Conservation (phyloP, 371 early-diverging fungal species). For the Mucor mucedo region DNA sequence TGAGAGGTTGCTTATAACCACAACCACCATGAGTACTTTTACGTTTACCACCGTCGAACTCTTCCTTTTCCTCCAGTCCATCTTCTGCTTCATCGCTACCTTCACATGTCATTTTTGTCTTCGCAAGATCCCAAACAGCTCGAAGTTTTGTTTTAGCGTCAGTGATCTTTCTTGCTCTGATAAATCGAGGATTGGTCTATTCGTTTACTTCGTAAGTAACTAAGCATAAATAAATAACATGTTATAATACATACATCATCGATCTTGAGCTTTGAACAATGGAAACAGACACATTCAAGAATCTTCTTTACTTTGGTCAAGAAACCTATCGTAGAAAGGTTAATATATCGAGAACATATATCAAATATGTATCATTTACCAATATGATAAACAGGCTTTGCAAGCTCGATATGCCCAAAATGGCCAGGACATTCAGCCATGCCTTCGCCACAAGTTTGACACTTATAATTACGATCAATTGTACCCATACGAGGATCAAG, state of each 20-base stretch:
- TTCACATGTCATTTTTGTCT: slow-evolving; percentile 88
- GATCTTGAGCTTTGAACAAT: slow-evolving; percentile 97
- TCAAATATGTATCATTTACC: slow-evolving; percentile 48
- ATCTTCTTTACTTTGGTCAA: slow-evolving; percentile 95
- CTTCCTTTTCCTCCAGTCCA: slow-evolving; percentile 55
- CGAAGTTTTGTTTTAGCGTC: slow-evolving; percentile 83
- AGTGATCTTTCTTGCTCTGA: slow-evolving; percentile 69
- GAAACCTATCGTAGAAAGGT: slow-evolving; percentile 59
- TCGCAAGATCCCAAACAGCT: slow-evolving; percentile 94
- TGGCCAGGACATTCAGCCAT: slow-evolving; percentile 99
- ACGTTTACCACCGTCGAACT: slow-evolving; percentile 45
- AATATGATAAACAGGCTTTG: slow-evolving; percentile 97
- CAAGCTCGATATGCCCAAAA: slow-evolving; percentile 99
- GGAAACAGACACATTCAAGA: slow-evolving; percentile 98
- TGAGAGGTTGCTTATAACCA: slow-evolving; percentile 91
- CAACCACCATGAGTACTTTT: slow-evolving; percentile 89
- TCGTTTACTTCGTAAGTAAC: not conserved
- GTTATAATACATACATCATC: slow-evolving; percentile 64
- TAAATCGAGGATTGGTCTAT: slow-evolving; percentile 76
- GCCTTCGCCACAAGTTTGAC: slow-evolving; percentile 96
- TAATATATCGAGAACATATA: not conserved
- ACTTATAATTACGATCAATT: slow-evolving; percentile 97
- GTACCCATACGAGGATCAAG: slow-evolving; percentile 99
- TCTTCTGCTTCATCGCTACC: slow-evolving; percentile 73
- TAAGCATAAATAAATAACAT: not conserved